A percentile compares a stretch with the other conserved stretches of the same genome.
Evolutionary conservation across 176 grass and related monocot genomes (phyloP).

Genomic region (Tuctoria greenei): DNA sequence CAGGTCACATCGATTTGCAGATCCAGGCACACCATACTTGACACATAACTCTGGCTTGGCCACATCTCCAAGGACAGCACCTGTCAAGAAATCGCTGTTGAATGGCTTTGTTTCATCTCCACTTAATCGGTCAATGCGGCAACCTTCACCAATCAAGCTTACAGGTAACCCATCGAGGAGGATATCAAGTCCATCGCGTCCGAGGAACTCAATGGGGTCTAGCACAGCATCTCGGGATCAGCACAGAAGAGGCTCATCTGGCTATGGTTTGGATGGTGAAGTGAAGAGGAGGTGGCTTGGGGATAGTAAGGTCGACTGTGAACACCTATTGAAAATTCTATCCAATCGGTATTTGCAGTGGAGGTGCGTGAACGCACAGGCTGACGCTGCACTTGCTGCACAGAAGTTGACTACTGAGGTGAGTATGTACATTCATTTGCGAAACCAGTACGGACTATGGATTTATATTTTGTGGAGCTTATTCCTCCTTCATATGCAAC

Average conservation of each 20-base stretch:
- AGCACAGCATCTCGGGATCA: conserved; percentile 33
- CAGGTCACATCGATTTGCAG: conserved; percentile 42
- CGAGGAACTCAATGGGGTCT: conserved; percentile 36
- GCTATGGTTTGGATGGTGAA: conserved; percentile 50
- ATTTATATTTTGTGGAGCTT: neutral
- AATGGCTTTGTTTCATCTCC: conserved; percentile 50
- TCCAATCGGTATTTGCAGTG: conserved; percentile 80
- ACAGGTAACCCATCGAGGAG: conserved; percentile 45
- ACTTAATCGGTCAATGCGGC: conserved; percentile 50
- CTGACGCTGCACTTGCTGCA: conserved; percentile 49
- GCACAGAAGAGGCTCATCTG: conserved; percentile 51
- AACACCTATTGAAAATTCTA: conserved; percentile 69
- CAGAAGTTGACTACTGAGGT: conserved; percentile 76
- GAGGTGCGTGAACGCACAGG: conserved; percentile 73
- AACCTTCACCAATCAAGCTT: conserved; percentile 55
- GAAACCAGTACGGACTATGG: neutral
- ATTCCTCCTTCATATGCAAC: neutral
- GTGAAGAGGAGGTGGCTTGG: conserved; percentile 66
- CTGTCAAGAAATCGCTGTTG: conserved; percentile 55
- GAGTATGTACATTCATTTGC: conserved; percentile 33
- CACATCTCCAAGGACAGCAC: conserved; percentile 48
- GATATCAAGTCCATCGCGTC: conserved; percentile 60
- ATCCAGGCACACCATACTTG: conserved; percentile 51
- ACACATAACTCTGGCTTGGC: conserved; percentile 29
- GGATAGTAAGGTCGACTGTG: conserved; percentile 65